These are phyloP conservation scores for Kockovaella imperatae DNA, from an alignment of 768 basidiomycete species.

Conservation along the genomic window DNA sequence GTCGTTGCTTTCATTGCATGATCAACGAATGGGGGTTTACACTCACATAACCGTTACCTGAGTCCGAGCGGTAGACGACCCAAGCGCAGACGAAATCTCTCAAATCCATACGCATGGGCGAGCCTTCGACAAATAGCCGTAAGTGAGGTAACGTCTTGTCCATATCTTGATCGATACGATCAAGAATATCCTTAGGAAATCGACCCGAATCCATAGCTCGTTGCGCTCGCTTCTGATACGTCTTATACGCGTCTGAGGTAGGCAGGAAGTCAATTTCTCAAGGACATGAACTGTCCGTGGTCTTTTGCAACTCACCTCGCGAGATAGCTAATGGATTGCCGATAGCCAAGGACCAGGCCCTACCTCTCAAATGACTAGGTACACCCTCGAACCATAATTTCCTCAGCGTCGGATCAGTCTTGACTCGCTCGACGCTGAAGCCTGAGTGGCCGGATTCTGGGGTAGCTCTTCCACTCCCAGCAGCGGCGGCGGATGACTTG, in stretches of 20 bases:
- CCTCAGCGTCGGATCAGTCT: constrained; percentile 22
- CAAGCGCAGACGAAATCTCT: constrained; percentile 38
- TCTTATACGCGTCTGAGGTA: constrained; percentile 33
- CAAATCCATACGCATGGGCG: constrained; percentile 39
- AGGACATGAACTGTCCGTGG: neutral
- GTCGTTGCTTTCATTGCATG: neutral
- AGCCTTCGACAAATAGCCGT: constrained; percentile 26
- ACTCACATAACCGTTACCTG: constrained; percentile 42
- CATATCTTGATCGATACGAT: constrained; percentile 33
- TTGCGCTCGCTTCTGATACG: constrained; percentile 24
- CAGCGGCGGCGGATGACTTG: too few species aligned
- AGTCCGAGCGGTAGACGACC: constrained; percentile 41
- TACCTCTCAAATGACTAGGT: constrained; percentile 39
- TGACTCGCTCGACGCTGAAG: constrained; percentile 21
- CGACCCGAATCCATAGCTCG: constrained; percentile 31
- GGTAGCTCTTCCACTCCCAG: too few species aligned
- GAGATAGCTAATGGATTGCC: constrained; percentile 41
- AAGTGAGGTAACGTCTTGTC: constrained; percentile 29
- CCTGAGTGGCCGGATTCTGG: constrained; percentile 14
- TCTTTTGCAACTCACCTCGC: constrained; percentile 20
- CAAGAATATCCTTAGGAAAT: constrained; percentile 33
- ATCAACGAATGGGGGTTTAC: neutral
- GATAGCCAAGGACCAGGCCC: constrained; percentile 37
- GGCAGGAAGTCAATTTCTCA: neutral
- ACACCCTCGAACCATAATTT: constrained; percentile 40